Percentiles rank a stretch among this genome's conserved stretches.
phyloP scores from a whole-genome alignment of 2,329 filamentous ascomycete species.

The Xylaria sp. region DNA sequence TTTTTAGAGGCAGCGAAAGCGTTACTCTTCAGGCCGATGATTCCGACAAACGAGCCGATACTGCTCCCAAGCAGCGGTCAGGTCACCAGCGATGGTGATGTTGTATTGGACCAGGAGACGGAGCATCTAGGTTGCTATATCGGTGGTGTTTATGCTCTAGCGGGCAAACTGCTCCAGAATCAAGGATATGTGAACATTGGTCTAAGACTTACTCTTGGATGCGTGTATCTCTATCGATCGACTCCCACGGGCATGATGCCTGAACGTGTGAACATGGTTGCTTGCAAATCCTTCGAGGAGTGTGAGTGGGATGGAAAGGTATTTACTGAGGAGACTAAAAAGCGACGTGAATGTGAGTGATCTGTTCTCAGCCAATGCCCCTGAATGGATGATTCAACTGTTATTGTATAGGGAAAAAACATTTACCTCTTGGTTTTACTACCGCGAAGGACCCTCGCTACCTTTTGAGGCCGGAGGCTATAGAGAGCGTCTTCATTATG shows the following conservation, averaged over 20 bases:
- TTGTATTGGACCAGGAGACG: constrained; percentile 47
- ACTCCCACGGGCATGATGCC: constrained; percentile 70
- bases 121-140: constrained; percentile 77
- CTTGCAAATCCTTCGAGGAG: constrained; percentile 51
- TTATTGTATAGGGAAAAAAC: constrained; percentile 43
- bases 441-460: constrained; percentile 55
- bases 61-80: constrained; percentile 68
- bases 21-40: constrained; percentile 75
- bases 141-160: constrained; percentile 76
- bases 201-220: constrained; percentile 68
- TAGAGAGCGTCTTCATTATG: constrained; percentile 49
- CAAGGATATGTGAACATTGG: constrained; percentile 65
- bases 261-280: constrained; percentile 64
- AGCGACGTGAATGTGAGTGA: constrained; percentile 41
- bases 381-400: neutral
- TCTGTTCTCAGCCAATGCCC: neutral
- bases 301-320: constrained; percentile 44
- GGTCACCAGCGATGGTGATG: constrained; percentile 43
- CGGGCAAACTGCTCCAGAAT: constrained; percentile 67
- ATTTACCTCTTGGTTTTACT: constrained; percentile 64
- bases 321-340: constrained; percentile 40
- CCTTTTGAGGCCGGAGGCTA: constrained; percentile 48
- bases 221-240: constrained; percentile 68
- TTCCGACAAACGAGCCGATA: constrained; percentile 66
- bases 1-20: constrained; percentile 68